Percentiles rank a stretch among this genome's conserved stretches.
These are phyloP conservation scores for Aspergillus alliaceus DNA, from an alignment of 2,329 filamentous ascomycete species.

Conservation along the genomic window DNA sequence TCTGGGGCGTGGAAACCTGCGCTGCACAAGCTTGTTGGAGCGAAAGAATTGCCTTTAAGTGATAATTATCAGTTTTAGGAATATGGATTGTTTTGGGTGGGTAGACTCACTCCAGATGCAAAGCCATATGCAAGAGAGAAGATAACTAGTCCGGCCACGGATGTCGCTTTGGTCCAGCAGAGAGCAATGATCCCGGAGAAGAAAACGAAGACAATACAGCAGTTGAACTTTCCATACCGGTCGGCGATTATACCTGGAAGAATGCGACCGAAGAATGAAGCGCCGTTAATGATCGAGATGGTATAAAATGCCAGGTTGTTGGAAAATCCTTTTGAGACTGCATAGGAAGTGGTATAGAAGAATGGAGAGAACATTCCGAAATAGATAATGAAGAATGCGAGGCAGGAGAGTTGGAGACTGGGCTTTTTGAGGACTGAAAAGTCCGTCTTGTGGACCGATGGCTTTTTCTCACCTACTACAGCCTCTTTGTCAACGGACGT, in stretches of 20 bases:
- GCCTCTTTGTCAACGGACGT: background rate
- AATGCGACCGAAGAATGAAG: conserved; percentile 39
- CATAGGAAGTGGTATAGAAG: conserved; percentile 38
- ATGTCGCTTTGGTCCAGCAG: conserved; percentile 46
- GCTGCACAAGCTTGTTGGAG: conserved; percentile 50
- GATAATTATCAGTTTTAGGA: background rate
- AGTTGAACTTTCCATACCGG: conserved; percentile 34
- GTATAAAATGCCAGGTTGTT: conserved; percentile 38
- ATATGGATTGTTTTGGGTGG: background rate
- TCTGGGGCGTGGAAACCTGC: conserved; percentile 40
- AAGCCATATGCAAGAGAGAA: conserved; percentile 50
- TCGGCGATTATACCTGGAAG: conserved; percentile 39
- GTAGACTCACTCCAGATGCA: conserved; percentile 41
- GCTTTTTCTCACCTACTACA: background rate
- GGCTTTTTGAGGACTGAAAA: conserved; percentile 26
- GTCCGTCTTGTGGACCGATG: conserved; percentile 2
- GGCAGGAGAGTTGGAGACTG: conserved; percentile 24
- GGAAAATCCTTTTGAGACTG: conserved; percentile 26
- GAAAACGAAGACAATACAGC: conserved; percentile 29
- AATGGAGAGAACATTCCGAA: conserved; percentile 43
- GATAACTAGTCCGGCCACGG: conserved; percentile 45
- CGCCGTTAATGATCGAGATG: conserved; percentile 39
- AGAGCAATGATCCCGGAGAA: conserved; percentile 43
- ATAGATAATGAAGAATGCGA: conserved; percentile 37
- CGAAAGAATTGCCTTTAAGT: conserved; percentile 45